Evolutionary conservation across 2,329 filamentous ascomycete genomes (phyloP).

Genomic region (Colletotrichum sidae): DNA sequence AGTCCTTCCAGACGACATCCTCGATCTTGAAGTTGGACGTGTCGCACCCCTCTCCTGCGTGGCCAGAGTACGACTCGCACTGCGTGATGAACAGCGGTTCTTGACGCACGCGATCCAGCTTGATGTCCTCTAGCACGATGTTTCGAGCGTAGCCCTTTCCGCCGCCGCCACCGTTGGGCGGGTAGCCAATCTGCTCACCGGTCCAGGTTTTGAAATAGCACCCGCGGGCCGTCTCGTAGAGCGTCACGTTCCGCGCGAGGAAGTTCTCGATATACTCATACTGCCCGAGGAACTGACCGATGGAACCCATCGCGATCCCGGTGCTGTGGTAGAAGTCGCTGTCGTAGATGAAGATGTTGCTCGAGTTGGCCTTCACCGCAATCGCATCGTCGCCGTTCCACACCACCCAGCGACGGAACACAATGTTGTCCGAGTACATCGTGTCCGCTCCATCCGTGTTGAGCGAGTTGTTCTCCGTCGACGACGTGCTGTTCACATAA

Average conservation of each 20-base stretch:
- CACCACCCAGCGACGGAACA: slow-evolving; percentile 61
- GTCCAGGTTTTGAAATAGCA: slow-evolving; percentile 72
- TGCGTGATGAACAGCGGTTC: slow-evolving; percentile 50
- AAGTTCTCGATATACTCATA: slow-evolving; percentile 64
- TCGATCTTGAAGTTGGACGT: slow-evolving; percentile 47
- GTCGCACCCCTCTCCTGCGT: slow-evolving; percentile 48
- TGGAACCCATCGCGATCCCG: slow-evolving; percentile 67
- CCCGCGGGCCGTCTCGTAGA: slow-evolving; percentile 58
- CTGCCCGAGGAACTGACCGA: slow-evolving; percentile 63
- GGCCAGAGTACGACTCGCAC: slow-evolving; percentile 50
- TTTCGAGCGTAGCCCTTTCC: slow-evolving; percentile 57
- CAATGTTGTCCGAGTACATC: slow-evolving; percentile 63
- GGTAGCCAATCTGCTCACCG: slow-evolving; percentile 59
- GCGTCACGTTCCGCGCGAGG: slow-evolving; percentile 58
- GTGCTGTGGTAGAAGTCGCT: slow-evolving; percentile 60
- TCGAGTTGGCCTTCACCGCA: slow-evolving; percentile 66
- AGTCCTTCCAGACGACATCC: slow-evolving; percentile 43
- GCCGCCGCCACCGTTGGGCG: slow-evolving; percentile 69
- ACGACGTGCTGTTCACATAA: slow-evolving; percentile 62
- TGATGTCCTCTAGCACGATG: slow-evolving; percentile 47
- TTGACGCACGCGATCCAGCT: slow-evolving; percentile 41
- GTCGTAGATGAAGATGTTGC: slow-evolving; percentile 63
- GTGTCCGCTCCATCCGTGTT: slow-evolving; percentile 63
- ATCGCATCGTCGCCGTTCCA: slow-evolving; percentile 66
- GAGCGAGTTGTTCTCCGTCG: slow-evolving; percentile 46